A percentile compares a stretch with the other conserved stretches of the same genome.
phyloP scores from a whole-genome alignment of 345 rosid genomes.

The Populus nigra region DNA sequence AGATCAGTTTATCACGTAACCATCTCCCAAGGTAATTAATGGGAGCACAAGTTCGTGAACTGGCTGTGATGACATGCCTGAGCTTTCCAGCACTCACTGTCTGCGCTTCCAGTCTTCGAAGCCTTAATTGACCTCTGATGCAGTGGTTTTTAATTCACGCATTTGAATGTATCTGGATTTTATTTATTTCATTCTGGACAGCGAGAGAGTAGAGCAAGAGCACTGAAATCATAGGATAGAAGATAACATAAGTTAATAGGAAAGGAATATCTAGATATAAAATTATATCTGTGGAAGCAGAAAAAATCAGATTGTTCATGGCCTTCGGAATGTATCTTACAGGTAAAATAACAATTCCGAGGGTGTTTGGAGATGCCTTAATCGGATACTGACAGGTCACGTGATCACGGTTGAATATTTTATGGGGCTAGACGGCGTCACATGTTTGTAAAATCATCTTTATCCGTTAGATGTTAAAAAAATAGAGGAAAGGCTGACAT shows the following conservation, averaged over 20 bases:
- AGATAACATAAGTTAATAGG: conserved; percentile 1
- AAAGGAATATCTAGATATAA: background rate
- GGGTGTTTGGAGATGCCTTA: background rate
- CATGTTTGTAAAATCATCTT: background rate
- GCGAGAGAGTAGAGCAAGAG: background rate
- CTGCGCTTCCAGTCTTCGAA: background rate
- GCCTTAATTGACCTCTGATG: background rate
- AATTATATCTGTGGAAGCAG: background rate
- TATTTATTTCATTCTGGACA: background rate
- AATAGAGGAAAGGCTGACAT: background rate
- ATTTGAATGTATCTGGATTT: background rate
- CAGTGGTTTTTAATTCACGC: background rate
- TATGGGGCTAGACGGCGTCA: background rate
- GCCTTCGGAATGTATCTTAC: background rate
- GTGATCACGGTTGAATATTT: background rate
- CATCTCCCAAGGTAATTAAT: background rate
- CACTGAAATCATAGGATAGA: background rate
- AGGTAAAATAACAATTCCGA: background rate
- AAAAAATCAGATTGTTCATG: background rate
- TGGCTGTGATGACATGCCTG: background rate
- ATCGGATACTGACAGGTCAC: conserved; percentile 1
- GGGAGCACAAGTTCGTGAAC: background rate
- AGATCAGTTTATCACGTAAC: background rate
- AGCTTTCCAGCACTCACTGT: background rate
- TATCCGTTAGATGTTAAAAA: background rate